These are phyloP conservation scores for Chrysosporium queenslandicum DNA, from an alignment of 2,329 filamentous ascomycete species.

Conservation along the genomic window DNA sequence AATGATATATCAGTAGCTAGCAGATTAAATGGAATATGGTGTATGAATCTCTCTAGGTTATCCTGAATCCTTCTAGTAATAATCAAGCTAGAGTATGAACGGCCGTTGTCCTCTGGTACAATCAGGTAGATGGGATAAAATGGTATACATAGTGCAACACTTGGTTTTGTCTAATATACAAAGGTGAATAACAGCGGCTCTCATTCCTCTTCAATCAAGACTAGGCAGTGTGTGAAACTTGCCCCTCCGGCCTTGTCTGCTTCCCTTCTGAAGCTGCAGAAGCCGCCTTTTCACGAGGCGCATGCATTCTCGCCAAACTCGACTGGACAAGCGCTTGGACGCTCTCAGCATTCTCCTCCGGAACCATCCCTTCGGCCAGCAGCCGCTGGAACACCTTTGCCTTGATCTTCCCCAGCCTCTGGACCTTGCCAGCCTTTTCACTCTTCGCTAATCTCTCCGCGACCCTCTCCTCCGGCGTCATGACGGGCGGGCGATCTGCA, in stretches of 20 bases:
- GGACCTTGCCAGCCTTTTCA: constrained; percentile 26
- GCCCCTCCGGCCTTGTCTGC: not conserved
- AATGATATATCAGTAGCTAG: too few relatives aligned
- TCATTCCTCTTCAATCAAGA: not conserved
- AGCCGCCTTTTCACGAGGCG: not conserved
- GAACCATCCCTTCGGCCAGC: constrained; percentile 5
- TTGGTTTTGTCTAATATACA: too few relatives aligned
- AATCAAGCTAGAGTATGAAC: too few relatives aligned
- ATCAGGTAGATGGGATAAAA: too few relatives aligned
- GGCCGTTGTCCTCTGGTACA: too few relatives aligned
- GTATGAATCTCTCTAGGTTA: too few relatives aligned
- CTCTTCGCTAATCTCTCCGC: constrained; percentile 25
- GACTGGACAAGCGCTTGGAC: not conserved
- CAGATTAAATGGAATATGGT: too few relatives aligned
- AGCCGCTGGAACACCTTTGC: constrained; percentile 25
- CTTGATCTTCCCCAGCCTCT: constrained; percentile 23
- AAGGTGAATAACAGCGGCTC: not conserved
- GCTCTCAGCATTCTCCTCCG: not conserved
- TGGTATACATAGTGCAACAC: too few relatives aligned
- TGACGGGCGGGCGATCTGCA: constrained; percentile 29
- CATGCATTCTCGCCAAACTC: not conserved
- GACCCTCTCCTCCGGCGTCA: constrained; percentile 30
- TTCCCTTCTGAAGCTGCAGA: not conserved
- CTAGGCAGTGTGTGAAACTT: not conserved
- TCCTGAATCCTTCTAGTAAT: too few relatives aligned